These are phyloP conservation scores for Fusarium nanum DNA, from an alignment of 2,329 filamentous ascomycete genomes.

Conservation along the genomic window DNA sequence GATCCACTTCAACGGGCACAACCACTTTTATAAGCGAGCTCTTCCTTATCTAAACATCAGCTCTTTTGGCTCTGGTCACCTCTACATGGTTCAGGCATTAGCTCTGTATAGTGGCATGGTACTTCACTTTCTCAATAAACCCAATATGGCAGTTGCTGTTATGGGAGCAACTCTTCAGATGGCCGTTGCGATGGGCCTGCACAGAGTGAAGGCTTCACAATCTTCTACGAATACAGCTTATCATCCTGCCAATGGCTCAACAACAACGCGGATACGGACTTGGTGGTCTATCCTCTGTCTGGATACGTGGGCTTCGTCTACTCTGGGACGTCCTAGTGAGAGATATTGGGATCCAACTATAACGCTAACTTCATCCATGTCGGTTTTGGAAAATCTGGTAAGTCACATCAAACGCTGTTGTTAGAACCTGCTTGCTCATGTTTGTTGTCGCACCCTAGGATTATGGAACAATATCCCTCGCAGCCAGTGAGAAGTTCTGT, in stretches of 20 bases:
- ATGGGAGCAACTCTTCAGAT: constrained; percentile 77
- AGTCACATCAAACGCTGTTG: not conserved
- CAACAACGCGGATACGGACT: constrained; percentile 57
- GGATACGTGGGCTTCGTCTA: constrained; percentile 79
- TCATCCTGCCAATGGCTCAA: constrained; percentile 58
- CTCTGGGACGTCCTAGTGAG: constrained; percentile 76
- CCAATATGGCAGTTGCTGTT: constrained; percentile 80
- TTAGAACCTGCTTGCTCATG: not conserved
- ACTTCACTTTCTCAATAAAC: constrained; percentile 79
- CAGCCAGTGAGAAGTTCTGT: constrained; percentile 80
- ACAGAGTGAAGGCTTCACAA: constrained; percentile 62
- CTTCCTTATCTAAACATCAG: constrained; percentile 75
- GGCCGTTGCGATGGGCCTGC: constrained; percentile 76
- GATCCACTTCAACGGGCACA: constrained; percentile 66
- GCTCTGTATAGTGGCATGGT: constrained; percentile 80
- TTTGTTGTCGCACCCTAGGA: not conserved
- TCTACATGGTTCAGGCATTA: constrained; percentile 78
- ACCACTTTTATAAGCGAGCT: constrained; percentile 71
- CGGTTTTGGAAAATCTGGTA: not conserved
- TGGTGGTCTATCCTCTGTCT: constrained; percentile 83
- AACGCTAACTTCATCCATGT: constrained; percentile 65
- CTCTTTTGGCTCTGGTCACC: constrained; percentile 66
- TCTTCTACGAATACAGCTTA: not conserved
- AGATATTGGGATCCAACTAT: constrained; percentile 72
- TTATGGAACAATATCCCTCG: constrained; percentile 67